These are phyloP conservation scores for Thozetella sp. DNA, from an alignment of 495 filamentous ascomycete genomes.

Conservation along the genomic window DNA sequence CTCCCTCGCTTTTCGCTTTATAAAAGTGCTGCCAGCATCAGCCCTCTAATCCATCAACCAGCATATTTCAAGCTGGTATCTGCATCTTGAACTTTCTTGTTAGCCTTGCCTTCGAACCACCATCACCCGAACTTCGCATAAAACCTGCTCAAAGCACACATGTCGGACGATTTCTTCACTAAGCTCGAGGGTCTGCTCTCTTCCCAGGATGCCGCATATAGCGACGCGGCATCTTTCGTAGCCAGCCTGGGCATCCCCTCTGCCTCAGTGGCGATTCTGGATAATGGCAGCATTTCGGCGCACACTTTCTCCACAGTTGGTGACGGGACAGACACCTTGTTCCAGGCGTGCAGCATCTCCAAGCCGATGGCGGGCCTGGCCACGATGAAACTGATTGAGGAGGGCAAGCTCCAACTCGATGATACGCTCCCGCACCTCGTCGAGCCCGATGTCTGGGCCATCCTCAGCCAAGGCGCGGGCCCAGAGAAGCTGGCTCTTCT, in stretches of 20 bases:
- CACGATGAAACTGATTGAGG: not conserved
- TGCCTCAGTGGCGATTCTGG: not conserved
- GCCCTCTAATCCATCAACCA: too few species aligned
- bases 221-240: not conserved
- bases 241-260: not conserved
- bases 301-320: not conserved
- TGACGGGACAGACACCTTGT: not conserved
- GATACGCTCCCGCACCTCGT: not conserved
- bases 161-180: not conserved
- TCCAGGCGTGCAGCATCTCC: not conserved
- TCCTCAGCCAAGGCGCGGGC: not conserved
- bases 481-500: not conserved
- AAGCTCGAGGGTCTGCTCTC: not conserved
- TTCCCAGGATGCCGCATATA: not conserved
- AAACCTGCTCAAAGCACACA: too few species aligned
- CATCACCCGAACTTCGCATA: too few species aligned
- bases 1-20: too few species aligned
- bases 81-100: too few species aligned
- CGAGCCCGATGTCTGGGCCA: not conserved
- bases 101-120: too few species aligned
- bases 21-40: too few species aligned
- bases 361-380: not conserved
- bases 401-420: not conserved
- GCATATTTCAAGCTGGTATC: too few species aligned
- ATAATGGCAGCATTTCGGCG: not conserved